Evolutionary conservation across 352 stramenopile species (phyloP), one percentile per base, ranked within the genome.

Genomic region (Phytopythium boreale): DNA sequence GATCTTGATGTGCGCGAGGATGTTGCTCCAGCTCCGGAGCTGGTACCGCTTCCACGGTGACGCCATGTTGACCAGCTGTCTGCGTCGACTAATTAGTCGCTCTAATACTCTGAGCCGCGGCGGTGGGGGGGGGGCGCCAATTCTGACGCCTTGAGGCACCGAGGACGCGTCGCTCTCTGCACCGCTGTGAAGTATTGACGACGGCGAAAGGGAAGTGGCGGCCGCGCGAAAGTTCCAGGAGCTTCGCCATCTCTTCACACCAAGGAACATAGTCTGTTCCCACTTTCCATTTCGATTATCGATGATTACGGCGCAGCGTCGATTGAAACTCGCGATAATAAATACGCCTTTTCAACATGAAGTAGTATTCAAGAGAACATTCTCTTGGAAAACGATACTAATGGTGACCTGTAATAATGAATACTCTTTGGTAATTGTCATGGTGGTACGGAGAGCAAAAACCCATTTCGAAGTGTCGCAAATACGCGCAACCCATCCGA

Each of bases 1-100:
- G 58, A 89, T 87, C 60, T 72, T 71, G 53, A 79, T n/a, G 72
- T 90, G 90, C 43, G 82, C 83, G 46, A 82, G 50, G 49, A 90
- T 86, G 71, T 75, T 85, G 46, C 72, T 69, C 62, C 73, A 72
- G 71, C 75, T 66, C 37, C 83, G 83, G 60, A 90, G 55, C 68
- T 88, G 69, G 61, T 72, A 81, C 62, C 57, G 69, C 64, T 77
- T 80, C 47, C 61, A 64, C 51, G 15, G 19, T 17, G 49, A 56
- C 49, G 43, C 26, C 43, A 50, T 50, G 43, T 7, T 46, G 15
- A 22, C 22, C 46, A 22, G 31, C 46, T 31, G 46, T 52, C 46
- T 31, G 46, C 22, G 46, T 52, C n/a, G n/a, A 19, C 3, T 52
- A 29, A 27, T 27, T 17, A 26, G 44, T 31, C 6, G 19, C n/a